These are phyloP conservation scores for Boletales sp. DNA, from an alignment of 768 basidiomycete species.

Conservation along the genomic window DNA sequence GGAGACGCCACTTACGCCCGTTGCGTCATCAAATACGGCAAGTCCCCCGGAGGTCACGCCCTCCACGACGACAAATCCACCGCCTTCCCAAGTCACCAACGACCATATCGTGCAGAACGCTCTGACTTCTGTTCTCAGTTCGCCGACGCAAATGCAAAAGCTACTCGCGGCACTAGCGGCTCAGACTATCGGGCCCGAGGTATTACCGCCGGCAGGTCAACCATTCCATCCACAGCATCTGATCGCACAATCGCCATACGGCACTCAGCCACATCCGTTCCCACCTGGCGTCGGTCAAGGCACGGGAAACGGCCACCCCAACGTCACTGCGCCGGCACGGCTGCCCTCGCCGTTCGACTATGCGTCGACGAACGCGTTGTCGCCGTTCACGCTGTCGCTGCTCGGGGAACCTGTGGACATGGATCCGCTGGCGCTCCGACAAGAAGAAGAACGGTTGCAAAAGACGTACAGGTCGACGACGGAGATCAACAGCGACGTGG, in stretches of 20 bases:
- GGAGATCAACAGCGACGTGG: constrained; percentile 72
- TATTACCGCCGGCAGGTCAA: constrained; percentile 16
- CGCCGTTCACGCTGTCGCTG: constrained; percentile 23
- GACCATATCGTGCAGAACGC: constrained; percentile 47
- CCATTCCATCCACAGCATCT: constrained; percentile 21
- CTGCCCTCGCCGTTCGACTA: constrained; percentile 20
- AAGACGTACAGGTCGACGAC: constrained; percentile 55
- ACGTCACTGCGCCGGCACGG: constrained; percentile 8
- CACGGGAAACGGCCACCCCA: background rate
- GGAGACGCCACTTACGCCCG: constrained; percentile 15
- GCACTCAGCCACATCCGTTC: constrained; percentile 8
- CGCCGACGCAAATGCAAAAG: constrained; percentile 56
- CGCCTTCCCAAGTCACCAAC: constrained; percentile 28
- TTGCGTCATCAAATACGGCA: constrained; percentile 6
- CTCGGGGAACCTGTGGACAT: constrained; percentile 25
- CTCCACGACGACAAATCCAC: constrained; percentile 7
- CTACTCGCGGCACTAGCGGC: constrained; percentile 44
- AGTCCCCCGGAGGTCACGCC: constrained; percentile 7
- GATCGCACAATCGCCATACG: constrained; percentile 30
- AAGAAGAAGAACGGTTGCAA: constrained; percentile 44
- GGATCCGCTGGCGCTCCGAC: constrained; percentile 32
- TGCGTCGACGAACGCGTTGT: constrained; percentile 15
- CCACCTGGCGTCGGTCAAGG: background rate
- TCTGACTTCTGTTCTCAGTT: constrained; percentile 46
- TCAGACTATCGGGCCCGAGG: constrained; percentile 22